phyloP scores from a whole-genome alignment of 768 basidiomycete genomes.

The Tephrocybe rancida region DNA sequence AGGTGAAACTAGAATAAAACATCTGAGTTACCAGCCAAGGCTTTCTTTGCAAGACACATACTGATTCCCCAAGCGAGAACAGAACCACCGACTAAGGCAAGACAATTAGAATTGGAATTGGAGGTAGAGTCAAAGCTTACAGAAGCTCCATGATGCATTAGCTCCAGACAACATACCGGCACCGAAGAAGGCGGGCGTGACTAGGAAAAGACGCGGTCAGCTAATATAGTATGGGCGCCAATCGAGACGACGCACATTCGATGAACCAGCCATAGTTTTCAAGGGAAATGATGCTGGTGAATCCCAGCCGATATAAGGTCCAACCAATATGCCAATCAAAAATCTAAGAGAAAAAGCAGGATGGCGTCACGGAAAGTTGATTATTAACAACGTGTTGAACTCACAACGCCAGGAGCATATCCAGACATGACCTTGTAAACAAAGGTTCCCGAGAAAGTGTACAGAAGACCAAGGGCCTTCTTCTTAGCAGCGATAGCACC shows the following conservation, averaged over 20 bases:
- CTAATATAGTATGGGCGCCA: background rate
- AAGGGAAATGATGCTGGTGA: constrained; percentile 57
- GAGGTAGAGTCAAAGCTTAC: constrained; percentile 26
- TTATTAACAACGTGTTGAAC: constrained; percentile 15
- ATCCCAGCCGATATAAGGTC: constrained; percentile 60
- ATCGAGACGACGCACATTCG: constrained; percentile 39
- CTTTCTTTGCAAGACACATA: constrained; percentile 22
- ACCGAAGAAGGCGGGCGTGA: constrained; percentile 61
- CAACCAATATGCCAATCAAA: constrained; percentile 71
- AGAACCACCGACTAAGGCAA: constrained; percentile 46
- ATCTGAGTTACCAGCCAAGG: background rate
- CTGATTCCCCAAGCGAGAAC: constrained; percentile 65
- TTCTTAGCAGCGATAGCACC: constrained; percentile 55
- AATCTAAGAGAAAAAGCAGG: constrained; percentile 38
- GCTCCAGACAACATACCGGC: constrained; percentile 60
- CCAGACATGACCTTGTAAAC: constrained; percentile 54
- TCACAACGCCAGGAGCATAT: constrained; percentile 60
- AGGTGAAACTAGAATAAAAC: constrained; percentile 44
- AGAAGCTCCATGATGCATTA: constrained; percentile 60
- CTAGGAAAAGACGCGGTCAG: constrained; percentile 17
- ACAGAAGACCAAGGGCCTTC: constrained; percentile 54
- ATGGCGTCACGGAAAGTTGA: background rate
- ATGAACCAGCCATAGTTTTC: constrained; percentile 63
- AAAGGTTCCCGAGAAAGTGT: constrained; percentile 49
- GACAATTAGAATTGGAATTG: background rate